Base-by-base conservation (phyloP, 1,284 basidiomycete genomes). In the Tetrapyrgos nigripes region DNA sequence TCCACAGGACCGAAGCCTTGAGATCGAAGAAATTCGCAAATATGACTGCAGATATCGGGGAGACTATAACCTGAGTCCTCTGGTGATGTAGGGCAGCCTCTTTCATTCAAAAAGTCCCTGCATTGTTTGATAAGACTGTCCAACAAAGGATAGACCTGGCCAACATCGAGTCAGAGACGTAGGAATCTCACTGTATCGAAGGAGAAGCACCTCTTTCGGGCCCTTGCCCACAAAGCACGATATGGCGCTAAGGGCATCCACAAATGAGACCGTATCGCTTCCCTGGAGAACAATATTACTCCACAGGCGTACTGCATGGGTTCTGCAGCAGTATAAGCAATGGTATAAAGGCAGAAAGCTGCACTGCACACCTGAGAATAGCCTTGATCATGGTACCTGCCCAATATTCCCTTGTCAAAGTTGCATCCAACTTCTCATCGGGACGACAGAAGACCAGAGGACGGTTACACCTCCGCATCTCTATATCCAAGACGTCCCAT, bases 201-300 rank as follows among this genome's bases (percentile, higher is more conserved):
- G 44, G 17, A 48, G 33, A 51, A 21, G 28, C 56, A 83, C 86
- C 68, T 80, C 72, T 37, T 71, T 68, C 1, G 77, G 75, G 1
- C 81, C 76, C 37, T 76, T 68, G 31, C 81, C 81, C 65, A 81
- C 83, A 68, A 87, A 87, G 8, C 80, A 79, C 4, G 86, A 87
- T n/a, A 87, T 64, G 2, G 76, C 77, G 21, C 77, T 74, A 54
- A 86, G 76, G 5, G 80, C 78, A 27, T 77, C 73, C 57, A 85
- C 84, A 53, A 86, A 82, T 1, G 77, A 71, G 1, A 74, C 62
- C 19, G 57, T 57, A 14, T 67, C 54, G n/a, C 44, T 47, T 4
- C 59, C 50, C 6, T 58, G 60, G 19, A 59, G 48, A 27, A 63
- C 57, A 13, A 82, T 65, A 19, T 58, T 62, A 10, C 63, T 62